Percentiles rank a stretch among this genome's conserved stretches.
phyloP scores from a whole-genome alignment of 2,329 filamentous ascomycete species.

The Raffaelea arxii region DNA sequence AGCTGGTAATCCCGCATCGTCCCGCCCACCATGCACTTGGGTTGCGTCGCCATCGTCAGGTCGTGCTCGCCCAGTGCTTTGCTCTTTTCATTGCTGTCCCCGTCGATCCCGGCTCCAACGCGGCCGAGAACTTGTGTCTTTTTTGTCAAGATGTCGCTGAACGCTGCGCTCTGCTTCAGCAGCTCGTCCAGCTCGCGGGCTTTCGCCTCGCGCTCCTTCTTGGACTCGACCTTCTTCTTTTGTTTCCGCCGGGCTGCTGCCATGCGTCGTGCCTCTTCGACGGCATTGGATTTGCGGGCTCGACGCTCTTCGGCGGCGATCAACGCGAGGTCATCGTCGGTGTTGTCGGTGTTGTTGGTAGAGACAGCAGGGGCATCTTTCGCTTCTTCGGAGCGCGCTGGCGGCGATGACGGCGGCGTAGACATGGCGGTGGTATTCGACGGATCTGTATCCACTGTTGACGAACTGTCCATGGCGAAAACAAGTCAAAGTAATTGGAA shows the following conservation, averaged over 20 bases:
- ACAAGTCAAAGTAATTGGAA: constrained; percentile 2
- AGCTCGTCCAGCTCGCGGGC: constrained; percentile 50
- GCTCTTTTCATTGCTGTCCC: too few relatives aligned
- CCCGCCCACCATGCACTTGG: constrained; percentile 73
- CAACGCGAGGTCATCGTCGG: constrained; percentile 5
- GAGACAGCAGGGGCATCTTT: not conserved
- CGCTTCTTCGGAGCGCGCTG: not conserved
- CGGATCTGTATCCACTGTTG: too few relatives aligned
- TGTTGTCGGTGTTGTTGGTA: not conserved
- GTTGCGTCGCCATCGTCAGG: constrained; percentile 74
- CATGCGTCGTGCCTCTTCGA: constrained; percentile 31
- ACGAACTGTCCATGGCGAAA: too few relatives aligned
- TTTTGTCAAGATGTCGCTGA: constrained; percentile 52
- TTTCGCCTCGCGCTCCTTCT: constrained; percentile 46
- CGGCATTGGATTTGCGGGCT: constrained; percentile 34
- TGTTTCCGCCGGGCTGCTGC: constrained; percentile 29
- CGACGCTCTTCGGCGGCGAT: constrained; percentile 34
- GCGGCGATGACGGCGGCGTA: constrained; percentile 9
- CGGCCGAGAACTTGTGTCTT: constrained; percentile 54
- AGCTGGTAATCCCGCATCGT: constrained; percentile 92
- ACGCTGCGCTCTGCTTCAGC: constrained; percentile 48
- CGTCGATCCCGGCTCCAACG: constrained; percentile 51
- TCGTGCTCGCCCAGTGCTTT: constrained; percentile 53
- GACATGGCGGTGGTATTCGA: too few relatives aligned
- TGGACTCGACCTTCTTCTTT: constrained; percentile 38